Percentiles rank a stretch among this genome's conserved stretches.
Conservation (phyloP, 177 flowering plant species). For the Vitis hybrid region DNA sequence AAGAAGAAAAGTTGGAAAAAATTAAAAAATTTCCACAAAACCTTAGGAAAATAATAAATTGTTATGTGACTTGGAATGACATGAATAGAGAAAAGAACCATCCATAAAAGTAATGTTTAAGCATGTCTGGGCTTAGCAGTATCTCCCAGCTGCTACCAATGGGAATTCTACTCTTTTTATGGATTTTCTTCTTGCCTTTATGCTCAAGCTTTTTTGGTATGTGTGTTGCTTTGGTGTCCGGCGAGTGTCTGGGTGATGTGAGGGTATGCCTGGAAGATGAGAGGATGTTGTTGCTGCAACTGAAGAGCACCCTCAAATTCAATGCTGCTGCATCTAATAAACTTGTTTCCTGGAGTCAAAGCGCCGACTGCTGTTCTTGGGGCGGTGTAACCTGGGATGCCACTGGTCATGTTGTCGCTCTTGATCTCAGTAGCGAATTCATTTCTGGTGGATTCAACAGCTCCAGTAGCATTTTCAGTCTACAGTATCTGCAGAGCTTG, state of each 20-base stretch:
- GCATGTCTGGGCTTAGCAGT: too few species aligned
- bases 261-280: not conserved
- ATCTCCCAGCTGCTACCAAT: not conserved
- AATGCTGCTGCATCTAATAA: not conserved
- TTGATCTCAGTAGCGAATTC: too few species aligned
- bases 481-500: not conserved
- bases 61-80: too few species aligned
- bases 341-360: not conserved
- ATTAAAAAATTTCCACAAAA: too few species aligned
- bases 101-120: too few species aligned
- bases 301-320: not conserved
- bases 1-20: too few species aligned
- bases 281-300: not conserved
- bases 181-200: constrained; percentile 9
- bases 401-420: too few species aligned
- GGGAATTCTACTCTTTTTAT: constrained; percentile 10
- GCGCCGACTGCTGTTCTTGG: not conserved
- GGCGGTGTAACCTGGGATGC: too few species aligned
- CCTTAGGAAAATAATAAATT: too few species aligned
- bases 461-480: too few species aligned
- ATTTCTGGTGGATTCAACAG: too few species aligned
- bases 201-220: not conserved
- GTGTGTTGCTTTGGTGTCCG: constrained; percentile 6
- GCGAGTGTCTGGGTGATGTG: constrained; percentile 13
- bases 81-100: too few species aligned